phyloP scores from a whole-genome alignment of 139 green algal species.

The Diplosphaera chodatii region DNA sequence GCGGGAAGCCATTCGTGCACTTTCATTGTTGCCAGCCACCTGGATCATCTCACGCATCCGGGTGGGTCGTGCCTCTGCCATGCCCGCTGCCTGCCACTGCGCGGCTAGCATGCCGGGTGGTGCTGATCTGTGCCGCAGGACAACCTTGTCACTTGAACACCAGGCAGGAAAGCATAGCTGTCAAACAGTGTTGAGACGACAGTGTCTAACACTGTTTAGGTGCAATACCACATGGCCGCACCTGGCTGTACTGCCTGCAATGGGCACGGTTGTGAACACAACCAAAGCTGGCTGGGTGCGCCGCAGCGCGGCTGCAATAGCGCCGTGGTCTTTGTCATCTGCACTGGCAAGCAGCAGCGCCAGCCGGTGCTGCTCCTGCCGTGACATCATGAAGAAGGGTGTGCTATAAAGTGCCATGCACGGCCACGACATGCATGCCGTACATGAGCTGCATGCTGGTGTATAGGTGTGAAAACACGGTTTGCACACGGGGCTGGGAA shows the following conservation, averaged over 20 bases:
- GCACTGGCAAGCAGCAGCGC: constrained; percentile 76
- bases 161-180: no score
- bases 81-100: constrained; percentile 56
- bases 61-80: constrained; percentile 22
- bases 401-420: no score
- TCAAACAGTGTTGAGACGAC: no score
- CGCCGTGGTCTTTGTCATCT: constrained; percentile 70
- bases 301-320: constrained; percentile 34
- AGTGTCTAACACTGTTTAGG: no score
- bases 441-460: no score
- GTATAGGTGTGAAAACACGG: no score
- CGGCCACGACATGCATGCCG: no score
- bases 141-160: no score
- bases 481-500: no score
- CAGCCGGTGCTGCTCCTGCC: constrained; percentile 21
- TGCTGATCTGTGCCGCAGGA: constrained; percentile 10
- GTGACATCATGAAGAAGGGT: no score
- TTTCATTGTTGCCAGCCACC: no score
- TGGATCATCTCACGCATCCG: constrained; percentile 55
- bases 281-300: constrained; percentile 30
- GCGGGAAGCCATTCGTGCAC: no score
- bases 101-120: constrained; percentile 46
- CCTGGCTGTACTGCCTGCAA: constrained; percentile 49
- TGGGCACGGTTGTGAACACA: constrained; percentile 59
- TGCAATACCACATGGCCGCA: not conserved